Percentiles rank a stretch among this genome's conserved stretches.
Conservation (phyloP, 1,284 basidiomycete genomes). For the Cryptococcus neoformans region DNA sequence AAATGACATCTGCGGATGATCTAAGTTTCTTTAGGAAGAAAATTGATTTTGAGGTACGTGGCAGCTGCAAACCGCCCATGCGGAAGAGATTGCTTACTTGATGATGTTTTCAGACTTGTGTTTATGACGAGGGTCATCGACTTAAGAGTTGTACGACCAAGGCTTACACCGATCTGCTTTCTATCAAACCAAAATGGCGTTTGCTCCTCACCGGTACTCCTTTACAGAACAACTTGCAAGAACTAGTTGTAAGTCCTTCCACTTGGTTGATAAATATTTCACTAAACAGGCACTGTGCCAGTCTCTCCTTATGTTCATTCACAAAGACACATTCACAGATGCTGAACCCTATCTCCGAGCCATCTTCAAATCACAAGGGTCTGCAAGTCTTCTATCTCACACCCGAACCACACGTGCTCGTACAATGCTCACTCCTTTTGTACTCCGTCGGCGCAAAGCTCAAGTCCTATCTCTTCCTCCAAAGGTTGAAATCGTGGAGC, state of each 20-base stretch:
- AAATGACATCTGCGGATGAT: conserved; percentile 83
- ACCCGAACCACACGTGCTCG: conserved; percentile 92
- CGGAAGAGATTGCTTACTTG: background rate
- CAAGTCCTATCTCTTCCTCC: conserved; percentile 87
- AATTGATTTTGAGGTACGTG: conserved; percentile 73
- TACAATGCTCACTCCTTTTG: conserved; percentile 99
- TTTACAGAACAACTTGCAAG: conserved; percentile 72
- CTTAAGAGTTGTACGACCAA: conserved; percentile 97
- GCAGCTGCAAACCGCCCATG: too few relatives aligned
- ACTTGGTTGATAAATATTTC: background rate
- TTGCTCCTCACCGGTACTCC: conserved; percentile 95
- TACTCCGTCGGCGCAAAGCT: conserved; percentile 90
- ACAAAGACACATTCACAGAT: conserved; percentile 82
- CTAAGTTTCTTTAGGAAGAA: conserved; percentile 81
- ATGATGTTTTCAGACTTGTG: conserved; percentile 60
- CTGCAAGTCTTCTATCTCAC: conserved; percentile 76
- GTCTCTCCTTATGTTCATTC: conserved; percentile 98
- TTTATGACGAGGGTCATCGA: conserved; percentile 94
- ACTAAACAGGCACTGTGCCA: conserved; percentile 41
- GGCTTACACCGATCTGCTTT: conserved; percentile 84
- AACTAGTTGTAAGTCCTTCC: conserved; percentile 73
- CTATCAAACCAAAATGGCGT: conserved; percentile 83
- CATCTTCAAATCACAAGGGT: conserved; percentile 90
- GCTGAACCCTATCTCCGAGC: conserved; percentile 74
- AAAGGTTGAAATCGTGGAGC: conserved; percentile 88